A percentile compares a stretch with the other conserved stretches of the same genome.
Evolutionary conservation across 768 basidiomycete genomes (phyloP).

Genomic region (Psilocybe tampanensis): DNA sequence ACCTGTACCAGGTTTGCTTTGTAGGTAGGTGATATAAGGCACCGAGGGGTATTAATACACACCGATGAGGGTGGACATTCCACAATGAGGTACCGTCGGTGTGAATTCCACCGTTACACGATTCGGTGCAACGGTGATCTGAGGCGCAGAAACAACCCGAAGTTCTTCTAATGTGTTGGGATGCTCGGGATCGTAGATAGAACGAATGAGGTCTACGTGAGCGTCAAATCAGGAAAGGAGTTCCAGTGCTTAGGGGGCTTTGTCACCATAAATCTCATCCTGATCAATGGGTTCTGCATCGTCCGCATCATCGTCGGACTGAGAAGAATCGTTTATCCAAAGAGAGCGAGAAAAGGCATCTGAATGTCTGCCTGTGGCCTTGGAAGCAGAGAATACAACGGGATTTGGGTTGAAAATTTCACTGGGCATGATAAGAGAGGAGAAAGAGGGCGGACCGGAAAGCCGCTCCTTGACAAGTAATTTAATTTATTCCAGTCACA

Average conservation of each 20-base stretch:
- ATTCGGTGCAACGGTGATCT: conserved; percentile 65
- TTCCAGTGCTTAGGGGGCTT: background rate
- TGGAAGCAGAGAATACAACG: conserved; percentile 66
- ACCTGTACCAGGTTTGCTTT: conserved; percentile 47
- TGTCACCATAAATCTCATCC: conserved; percentile 88
- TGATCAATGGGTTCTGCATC: conserved; percentile 79
- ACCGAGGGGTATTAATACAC: conserved; percentile 21
- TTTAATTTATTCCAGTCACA: conserved; percentile 5
- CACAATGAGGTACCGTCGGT: conserved; percentile 96
- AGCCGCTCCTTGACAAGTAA: background rate
- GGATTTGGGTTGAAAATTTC: conserved; percentile 92
- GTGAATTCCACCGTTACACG: conserved; percentile 89
- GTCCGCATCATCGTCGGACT: conserved; percentile 51
- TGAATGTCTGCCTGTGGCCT: conserved; percentile 44
- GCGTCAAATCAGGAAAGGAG: background rate
- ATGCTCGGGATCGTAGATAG: conserved; percentile 95
- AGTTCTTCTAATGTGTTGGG: conserved; percentile 93
- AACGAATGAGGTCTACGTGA: conserved; percentile 79
- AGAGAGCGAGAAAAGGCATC: conserved; percentile 50
- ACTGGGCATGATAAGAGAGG: conserved; percentile 40
- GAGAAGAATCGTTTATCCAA: conserved; percentile 57
- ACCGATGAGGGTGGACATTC: conserved; percentile 97
- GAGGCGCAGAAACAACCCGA: conserved; percentile 89
- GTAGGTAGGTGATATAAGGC: background rate
- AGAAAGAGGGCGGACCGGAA: conserved; percentile 8